Base-by-base conservation (phyloP, 1,284 basidiomycete species). In the Ceratobasidium sp. region DNA sequence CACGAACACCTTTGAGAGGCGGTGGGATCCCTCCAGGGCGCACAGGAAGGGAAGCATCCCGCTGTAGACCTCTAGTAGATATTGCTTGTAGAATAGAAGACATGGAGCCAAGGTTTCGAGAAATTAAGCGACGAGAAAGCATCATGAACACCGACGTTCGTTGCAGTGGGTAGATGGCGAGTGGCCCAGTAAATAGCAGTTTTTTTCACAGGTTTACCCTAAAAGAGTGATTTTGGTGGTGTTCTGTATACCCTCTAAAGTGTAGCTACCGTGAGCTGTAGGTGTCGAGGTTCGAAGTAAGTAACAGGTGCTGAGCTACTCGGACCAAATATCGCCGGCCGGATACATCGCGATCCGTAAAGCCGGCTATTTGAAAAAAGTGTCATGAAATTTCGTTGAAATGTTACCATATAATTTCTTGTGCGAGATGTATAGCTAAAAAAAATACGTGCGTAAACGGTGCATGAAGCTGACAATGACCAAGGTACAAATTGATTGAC, bases 1-100 rank as follows among this genome's bases (percentile, higher is more conserved):
- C 90, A 81, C 90, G 92, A 83, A 97, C 88, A 33, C 94, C 95
- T 78, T 89, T 87, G 75, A 98, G 86, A 2, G 96, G 96, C 0
- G 94, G 94, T 1, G 91, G 88, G 28, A 94, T 94, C 63, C 90
- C 92, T 55, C 60, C 60, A 1, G 71, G 71, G 39, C 42, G 53
- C 26, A 53, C 60, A 39, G 71, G 71, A 12, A 42, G 58, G 15
- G 58, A 46, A 7, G 46, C 44, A 61, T 75, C 71, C 15, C 58
- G 71, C 12, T 53, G 58, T 7, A 64, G 39, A 28, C 60, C 15
- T 20, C 46, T 26, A 23, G 4, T 3, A 20, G 26, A 33, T 5
- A 33, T 13, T 18, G 39, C 39, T 13, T 18, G 60, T 18, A 64
- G 18, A 1, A 23, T n/a, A 46, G 39, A 58, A 39, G 20, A 13